phyloP scores from a whole-genome alignment of 352 stramenopile genomes.

The Globisporangium rhizosaccharum region DNA sequence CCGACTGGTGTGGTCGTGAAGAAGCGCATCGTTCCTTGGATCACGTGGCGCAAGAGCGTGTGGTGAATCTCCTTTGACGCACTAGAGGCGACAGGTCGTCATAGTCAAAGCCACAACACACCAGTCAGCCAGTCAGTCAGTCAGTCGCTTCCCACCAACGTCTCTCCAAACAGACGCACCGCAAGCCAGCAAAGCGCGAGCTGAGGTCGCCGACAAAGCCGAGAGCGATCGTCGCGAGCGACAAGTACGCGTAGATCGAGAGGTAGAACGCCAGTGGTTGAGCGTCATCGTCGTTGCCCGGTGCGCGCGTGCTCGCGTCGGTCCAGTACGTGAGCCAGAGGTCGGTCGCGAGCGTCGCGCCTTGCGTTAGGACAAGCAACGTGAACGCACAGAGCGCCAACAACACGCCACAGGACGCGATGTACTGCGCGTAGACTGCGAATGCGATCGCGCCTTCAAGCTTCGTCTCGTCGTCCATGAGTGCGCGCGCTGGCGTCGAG shows the following conservation, averaged over 20 bases:
- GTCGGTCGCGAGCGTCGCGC: conserved; percentile 51
- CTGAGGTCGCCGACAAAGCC: conserved; percentile 42
- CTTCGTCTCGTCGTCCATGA: conserved; percentile 49
- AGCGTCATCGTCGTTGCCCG: background rate
- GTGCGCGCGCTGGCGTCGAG: background rate
- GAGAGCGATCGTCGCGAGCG: conserved; percentile 42
- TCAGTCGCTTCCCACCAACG: background rate
- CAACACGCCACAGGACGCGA: conserved; percentile 36
- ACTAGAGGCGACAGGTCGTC: conserved; percentile 12
- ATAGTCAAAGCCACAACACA: conserved; percentile 1
- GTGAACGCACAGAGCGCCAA: conserved; percentile 26
- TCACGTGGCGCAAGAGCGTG: conserved; percentile 48
- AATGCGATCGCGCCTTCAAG: conserved; percentile 32
- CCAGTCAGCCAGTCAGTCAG: background rate
- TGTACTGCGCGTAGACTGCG: conserved; percentile 39
- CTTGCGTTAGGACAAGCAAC: conserved; percentile 38
- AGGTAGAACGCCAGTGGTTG: conserved; percentile 40
- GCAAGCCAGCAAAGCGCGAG: conserved; percentile 41
- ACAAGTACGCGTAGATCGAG: conserved; percentile 51
- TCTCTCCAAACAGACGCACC: conserved; percentile 21
- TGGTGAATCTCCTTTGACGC: conserved; percentile 63
- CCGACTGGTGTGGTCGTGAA: conserved; percentile 81
- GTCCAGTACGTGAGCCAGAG: conserved; percentile 69
- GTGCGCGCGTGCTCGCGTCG: conserved; percentile 10
- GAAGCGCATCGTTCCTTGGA: conserved; percentile 81